Base-by-base conservation (phyloP, 257 asterid species). In the Lycium ferocissimum region DNA sequence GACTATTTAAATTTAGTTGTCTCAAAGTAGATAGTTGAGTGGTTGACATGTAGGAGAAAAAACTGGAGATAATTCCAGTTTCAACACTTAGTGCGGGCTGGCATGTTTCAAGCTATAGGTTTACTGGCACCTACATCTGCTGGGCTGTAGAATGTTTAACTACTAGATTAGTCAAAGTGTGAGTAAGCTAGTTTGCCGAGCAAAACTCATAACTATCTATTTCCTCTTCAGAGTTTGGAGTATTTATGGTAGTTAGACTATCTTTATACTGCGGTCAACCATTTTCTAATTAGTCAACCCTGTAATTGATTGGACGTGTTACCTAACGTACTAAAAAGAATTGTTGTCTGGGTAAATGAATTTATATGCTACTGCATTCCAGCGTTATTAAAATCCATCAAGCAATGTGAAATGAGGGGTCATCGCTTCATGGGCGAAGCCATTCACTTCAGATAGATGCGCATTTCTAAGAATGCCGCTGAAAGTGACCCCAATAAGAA, bases 211-310 rank as follows among this genome's bases (percentile, higher is more conserved):
- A 45, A 10, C 43, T 11, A 73, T 73, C 59, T 59, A 73, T 45
- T 73, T 73, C 11, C 40, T 47, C 80, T 73, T 73, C 40, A 11
- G 38, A 26, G 4, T 12, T 22, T 11, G 0, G 72, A 73, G 40
- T 73, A 73, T 43, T 72, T 45, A 18, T 72, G 35, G 3, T 43
- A 17, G 54, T 70, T 40, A 43, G 80, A 72, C 61, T 47, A 38
- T 67, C 47, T 67, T 35, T 5, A 67, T 37, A 35, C 47, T 67
- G 61, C n/a, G 6, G 20, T 26, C 10, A 73, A 47, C n/a, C 80
- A 43, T 71, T 70, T 71, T 71, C 37, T 71, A 43, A 71, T 47
- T 43, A 71, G 79, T 71, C 80, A 45, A 72, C 33, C 81, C 40
- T 22, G 80, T 72, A 72, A 45, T 72, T n/a, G 10, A 20, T 72